Evolutionary conservation across 2,329 filamentous ascomycete species (phyloP), one percentile per base, ranked within the genome.

Genomic region (Botrytis pseudocinerea): DNA sequence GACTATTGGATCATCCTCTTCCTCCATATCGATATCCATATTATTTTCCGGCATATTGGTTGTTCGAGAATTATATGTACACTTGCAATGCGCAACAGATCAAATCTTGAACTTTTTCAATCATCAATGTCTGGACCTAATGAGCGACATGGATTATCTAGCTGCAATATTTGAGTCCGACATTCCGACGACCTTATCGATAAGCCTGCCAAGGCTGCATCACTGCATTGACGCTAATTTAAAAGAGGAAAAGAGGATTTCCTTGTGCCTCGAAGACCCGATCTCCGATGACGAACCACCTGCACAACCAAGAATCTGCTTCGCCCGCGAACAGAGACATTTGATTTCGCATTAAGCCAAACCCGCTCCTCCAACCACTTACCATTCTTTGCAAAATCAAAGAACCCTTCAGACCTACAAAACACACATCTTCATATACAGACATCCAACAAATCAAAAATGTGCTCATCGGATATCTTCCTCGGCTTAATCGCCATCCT

Each of bases 1-100:
- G 70, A 92, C 86, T 76, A 95, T 87, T 71, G 92, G 92, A 79
- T 95, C 92, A 32, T 87, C 82, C 64, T 90, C 87, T 44, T 32
- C 68, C 46, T 62, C 54, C 10, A 62, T 61, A 25, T 61, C 40
- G 40, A 46, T 4, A 70, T 38, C 62, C 68, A 65, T 71, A 57
- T 71, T 32, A 46, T 60, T 12, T 38, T 65, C 60, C 10, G 60
- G 54, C 72, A 73, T 73, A 1, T 59, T 73, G 40, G 65, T 28
- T 40, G 40, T 71, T 71, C 22, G 42, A 46, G 9, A n/a, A 70
- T 28, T 28, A 57, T 42, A 57, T 25, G 32, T 22, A 40, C 46
- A 68, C 20, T n/a, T n/a, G 28, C 14, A 66, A 54, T 22, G 35
- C 20, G 4, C 9, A 14, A 22, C n/a, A 16, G n/a, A 54, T 40